A percentile compares a stretch with the other conserved stretches of the same genome.
Conservation (phyloP, 2,329 filamentous ascomycete species). For the Pseudogymnoascus sp. region DNA sequence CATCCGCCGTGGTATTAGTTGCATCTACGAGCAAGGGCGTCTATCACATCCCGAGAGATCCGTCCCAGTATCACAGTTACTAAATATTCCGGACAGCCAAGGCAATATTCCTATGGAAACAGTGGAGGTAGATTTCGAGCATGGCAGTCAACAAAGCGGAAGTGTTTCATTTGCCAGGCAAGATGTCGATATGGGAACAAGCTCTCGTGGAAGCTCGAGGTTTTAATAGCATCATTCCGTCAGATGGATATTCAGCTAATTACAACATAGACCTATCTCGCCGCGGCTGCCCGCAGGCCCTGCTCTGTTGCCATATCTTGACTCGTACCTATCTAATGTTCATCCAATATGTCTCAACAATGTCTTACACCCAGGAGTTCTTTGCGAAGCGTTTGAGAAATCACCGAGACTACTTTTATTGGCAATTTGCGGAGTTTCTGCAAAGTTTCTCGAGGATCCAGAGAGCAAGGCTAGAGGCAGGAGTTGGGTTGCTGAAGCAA, state of each 20-base stretch:
- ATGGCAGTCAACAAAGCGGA: background rate
- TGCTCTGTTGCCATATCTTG: constrained; percentile 3
- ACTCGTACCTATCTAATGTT: constrained; percentile 8
- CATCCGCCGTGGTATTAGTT: background rate
- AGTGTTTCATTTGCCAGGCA: background rate
- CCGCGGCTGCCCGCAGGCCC: background rate
- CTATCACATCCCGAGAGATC: constrained; percentile 7
- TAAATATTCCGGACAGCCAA: background rate
- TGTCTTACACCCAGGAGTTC: constrained; percentile 3
- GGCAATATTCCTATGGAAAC: background rate
- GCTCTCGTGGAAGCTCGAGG: background rate
- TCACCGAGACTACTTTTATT: background rate
- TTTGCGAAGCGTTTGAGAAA: constrained; percentile 5
- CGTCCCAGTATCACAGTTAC: background rate
- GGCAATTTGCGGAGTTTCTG: constrained; percentile 7
- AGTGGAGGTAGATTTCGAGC: background rate
- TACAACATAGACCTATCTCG: background rate
- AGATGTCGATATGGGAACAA: background rate
- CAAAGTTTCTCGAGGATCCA: constrained; percentile 5
- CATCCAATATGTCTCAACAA: constrained; percentile 9
- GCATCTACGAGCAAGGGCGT: constrained; percentile 2
- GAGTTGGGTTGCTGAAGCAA: constrained; percentile 9
- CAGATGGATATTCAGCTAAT: background rate
- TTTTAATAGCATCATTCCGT: background rate
- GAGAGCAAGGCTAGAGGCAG: background rate